Base-by-base conservation (phyloP, 176 grass and related monocot species). In the Zoysia pacifica region DNA sequence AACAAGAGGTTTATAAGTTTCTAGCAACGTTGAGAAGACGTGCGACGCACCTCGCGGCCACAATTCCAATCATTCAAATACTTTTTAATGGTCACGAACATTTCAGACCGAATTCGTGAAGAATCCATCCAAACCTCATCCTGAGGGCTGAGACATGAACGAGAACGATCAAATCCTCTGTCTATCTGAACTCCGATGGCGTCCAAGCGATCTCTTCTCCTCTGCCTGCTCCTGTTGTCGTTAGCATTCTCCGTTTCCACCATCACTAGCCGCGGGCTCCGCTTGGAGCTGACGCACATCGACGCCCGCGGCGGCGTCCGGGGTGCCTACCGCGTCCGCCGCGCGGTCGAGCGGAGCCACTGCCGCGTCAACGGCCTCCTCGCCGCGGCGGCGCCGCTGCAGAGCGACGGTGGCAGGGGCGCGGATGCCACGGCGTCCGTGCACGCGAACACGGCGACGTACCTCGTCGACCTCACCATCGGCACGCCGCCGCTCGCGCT, bases 401-500 rank as follows among this genome's bases (percentile, higher is more conserved):
- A 69, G 18, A 62, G 76, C 71, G 68, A 67, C 65, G 40, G 73
- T 7, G 39, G 5, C 1, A 36, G 37, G 1, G 75, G 2, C 6
- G 43, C 36, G 11, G 37, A 37, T 1, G 16, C 62, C 7, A 15
- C 64, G 15, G 80, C 49, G 35, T 14, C 50, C 38, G 84, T 89
- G 35, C 91, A 90, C 53, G 72, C 81, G 20, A 93, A 87, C 77
- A 84, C 84, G 9, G 78, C 62, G 59, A 83, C 86, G n/a, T 92
- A 90, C 75, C 70, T 97, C 69, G 84, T 97, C 11, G 80, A 88
- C 45, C 16, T 93, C 75, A 70, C 75, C 71, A 90, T 97, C 39
- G 87, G 93, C 45, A 88, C 85, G 51, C 93, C 87, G 35, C 84
- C 78, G 35, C 49, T 88, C 0, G 19, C 79, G 19, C 44, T 92